These are phyloP conservation scores for Gentiana straminea DNA, from an alignment of 257 asterid genomes.

Conservation along the genomic window DNA sequence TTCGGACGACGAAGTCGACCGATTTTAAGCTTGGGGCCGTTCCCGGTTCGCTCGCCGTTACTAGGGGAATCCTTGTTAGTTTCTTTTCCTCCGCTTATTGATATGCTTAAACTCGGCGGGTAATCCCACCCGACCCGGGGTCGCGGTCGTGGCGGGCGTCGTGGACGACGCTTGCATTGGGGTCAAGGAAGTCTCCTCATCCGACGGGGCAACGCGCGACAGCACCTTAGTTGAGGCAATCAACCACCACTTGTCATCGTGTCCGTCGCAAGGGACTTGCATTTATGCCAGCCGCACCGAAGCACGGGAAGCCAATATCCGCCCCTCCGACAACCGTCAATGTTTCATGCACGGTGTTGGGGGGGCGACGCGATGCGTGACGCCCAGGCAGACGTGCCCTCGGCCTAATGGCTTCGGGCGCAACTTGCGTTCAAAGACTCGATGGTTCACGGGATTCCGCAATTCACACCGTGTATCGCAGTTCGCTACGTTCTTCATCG, in stretches of 20 bases:
- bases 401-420: conserved; percentile 19
- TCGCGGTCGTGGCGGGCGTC: background rate
- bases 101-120: conserved; percentile 9
- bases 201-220: no score
- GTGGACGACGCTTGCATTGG: no score
- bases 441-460: conserved; percentile 47
- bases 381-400: background rate
- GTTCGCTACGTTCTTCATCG: conserved; percentile 26
- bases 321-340: no score
- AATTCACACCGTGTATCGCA: conserved; percentile 39
- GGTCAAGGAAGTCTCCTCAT: no score
- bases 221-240: no score
- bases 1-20: no score
- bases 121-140: conserved; percentile 3
- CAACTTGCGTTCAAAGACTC: conserved; percentile 48
- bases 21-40: no score
- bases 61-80: conserved; percentile 25
- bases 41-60: conserved; percentile 40
- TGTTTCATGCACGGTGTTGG: no score
- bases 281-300: no score
- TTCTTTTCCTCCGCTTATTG: conserved; percentile 16
- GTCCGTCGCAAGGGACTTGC: no score
- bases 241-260: no score
- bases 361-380: background rate
- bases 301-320: no score